Evolutionary conservation across 2,329 filamentous ascomycete species (phyloP), one percentile per base, ranked within the genome.

Genomic region (Trichoderma sp.): DNA sequence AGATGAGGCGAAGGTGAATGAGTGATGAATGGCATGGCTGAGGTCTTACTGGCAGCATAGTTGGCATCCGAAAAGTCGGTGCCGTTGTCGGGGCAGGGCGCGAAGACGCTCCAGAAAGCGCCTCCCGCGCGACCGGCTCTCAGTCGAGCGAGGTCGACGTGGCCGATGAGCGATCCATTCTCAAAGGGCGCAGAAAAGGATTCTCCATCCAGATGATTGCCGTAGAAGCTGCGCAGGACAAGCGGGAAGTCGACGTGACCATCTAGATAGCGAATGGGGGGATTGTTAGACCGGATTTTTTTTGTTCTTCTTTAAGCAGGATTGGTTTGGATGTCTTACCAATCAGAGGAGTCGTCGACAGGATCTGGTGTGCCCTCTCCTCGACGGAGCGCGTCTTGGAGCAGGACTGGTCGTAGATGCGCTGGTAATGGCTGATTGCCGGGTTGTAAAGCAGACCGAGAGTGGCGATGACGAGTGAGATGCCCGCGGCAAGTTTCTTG

Each of bases 81-180:
- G 56, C 87, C 88, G 73, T 94, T 88, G 12, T 79, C 77, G 0
- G 94, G 93, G 75, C 94, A 97, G 0, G 87, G 87, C 48, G 91
- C 88, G 74, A 85, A 98, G 10, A 95, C 92, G 76, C 90, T 94
- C 94, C 94, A 97, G 77, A 97, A 97, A n/a, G 92, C 89, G 66
- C 93, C 94, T 45, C 93, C 93, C 70, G 90, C 88, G 72, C 85
- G 83, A 1, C 94, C 93, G 59, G 87, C 78, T 39, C 86, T 84
- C 57, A 97, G 84, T 5, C 94, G 88, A 1, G 90, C 89, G 9
- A 97, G 81, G 77, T 98, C 94, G 63, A 95, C 90, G 72, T 98
- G 92, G 4, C 84, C 84, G 0, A 77, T 75, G 61, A 97, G 79
- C 1, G 86, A 87, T 35, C 92, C 92, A 25, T 91, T 81, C 71